Base-by-base conservation (phyloP, 768 basidiomycete species). In the Lentinula sp. region DNA sequence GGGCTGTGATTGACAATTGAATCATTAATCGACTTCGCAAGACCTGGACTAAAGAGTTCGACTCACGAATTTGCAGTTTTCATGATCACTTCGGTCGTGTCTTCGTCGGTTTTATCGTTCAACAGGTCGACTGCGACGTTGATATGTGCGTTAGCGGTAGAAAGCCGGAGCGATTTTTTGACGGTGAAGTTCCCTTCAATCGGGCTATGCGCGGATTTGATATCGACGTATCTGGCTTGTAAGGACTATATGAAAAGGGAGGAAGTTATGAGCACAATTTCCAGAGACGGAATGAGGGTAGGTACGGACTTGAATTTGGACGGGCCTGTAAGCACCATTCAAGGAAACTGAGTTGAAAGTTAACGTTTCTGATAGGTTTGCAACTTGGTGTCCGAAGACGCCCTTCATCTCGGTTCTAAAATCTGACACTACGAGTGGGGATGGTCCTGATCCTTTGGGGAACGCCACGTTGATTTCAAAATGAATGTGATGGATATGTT, bases 171-270 rank as follows among this genome's bases (percentile, higher is more conserved):
- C 0, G 62, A 45, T 3, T 64, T 45, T 0, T 72, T 69, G 0
- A 71, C 61, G 60, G 71, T 76, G 64, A 76, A 76, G n/a, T 69
- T 68, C 21, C 80, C 80, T 2, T 16, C 23, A 61, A 81, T 78
- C 0, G 63, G 51, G 2, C 69, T 70, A 23, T 81, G 78, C 8
- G 62, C 67, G 31, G 79, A 69, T 3, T 34, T 61, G 34, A 77
- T 18, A 1, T 53, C 39, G 0, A 65, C 70, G 16, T 51, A 45
- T 1, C 66, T 57, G 4, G 70, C 66, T 15, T 69, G 64, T 15
- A 77, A 46, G 6, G 75, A 70, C 78, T 80, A 51, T 16, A 37
- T 16, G 4, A 28, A 0, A 28, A 28, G 2, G 10, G n/a, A 9
- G 13, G 16, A 6, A 40, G 8, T 10, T 34, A 59, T 48, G 16